Evolutionary conservation across 2,329 filamentous ascomycete species (phyloP).

Genomic region (Fusarium concolor): DNA sequence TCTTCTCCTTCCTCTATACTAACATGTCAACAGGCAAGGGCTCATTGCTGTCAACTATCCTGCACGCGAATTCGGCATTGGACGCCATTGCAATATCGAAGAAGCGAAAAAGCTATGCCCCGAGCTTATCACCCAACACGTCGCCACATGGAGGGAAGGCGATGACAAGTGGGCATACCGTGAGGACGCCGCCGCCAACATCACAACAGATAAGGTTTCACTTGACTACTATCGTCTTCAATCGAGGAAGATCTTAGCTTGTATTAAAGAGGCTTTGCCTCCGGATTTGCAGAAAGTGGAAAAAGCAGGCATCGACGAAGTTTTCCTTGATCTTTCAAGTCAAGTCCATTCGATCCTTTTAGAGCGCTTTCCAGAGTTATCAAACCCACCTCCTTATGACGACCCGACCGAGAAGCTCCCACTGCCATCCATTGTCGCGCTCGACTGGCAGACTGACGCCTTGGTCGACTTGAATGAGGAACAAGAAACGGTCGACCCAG

Average conservation of each 20-base stretch:
- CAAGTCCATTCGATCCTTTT: constrained; percentile 83
- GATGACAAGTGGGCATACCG: constrained; percentile 93
- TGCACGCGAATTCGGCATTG: constrained; percentile 83
- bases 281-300: constrained; percentile 78
- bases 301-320: constrained; percentile 95
- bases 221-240: constrained; percentile 91
- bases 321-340: constrained; percentile 90
- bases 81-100: constrained; percentile 78
- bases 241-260: constrained; percentile 82
- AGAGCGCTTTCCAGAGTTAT: constrained; percentile 79
- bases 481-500: constrained; percentile 82
- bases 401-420: constrained; percentile 79
- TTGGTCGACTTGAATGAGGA: constrained; percentile 82
- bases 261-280: constrained; percentile 80
- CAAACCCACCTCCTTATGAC: constrained; percentile 73
- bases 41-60: constrained; percentile 98
- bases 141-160: constrained; percentile 93
- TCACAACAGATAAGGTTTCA: constrained; percentile 91
- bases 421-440: constrained; percentile 72
- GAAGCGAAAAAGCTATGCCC: constrained; percentile 92
- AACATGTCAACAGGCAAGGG: constrained; percentile 71
- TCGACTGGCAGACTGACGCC: constrained; percentile 89
- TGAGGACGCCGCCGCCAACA: constrained; percentile 80
- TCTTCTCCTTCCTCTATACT: constrained; percentile 13
- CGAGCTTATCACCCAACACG: constrained; percentile 86